Conservation (phyloP, 2,329 filamentous ascomycete genomes). For the Juglanconis oblonga region DNA sequence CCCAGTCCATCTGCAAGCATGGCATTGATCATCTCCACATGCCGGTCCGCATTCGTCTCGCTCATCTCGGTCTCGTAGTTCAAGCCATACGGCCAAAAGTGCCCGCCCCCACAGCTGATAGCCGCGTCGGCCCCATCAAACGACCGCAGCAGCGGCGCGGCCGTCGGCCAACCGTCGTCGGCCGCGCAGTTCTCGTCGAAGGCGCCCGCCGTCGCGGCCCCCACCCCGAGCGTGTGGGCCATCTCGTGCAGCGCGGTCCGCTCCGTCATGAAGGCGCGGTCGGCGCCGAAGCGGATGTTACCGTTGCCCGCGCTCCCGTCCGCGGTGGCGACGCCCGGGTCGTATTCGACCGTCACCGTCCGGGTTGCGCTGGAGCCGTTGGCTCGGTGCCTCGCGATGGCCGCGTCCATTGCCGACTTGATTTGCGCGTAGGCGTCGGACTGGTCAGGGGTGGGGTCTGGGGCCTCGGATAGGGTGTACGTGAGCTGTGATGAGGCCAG, state of each 20-base stretch:
- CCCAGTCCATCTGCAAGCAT: constrained; percentile 42
- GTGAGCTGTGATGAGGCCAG: constrained; percentile 34
- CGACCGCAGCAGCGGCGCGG: constrained; percentile 35
- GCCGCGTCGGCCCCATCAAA: constrained; percentile 37
- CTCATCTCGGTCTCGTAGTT: constrained; percentile 44
- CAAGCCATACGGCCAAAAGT: constrained; percentile 41
- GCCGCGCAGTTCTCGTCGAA: constrained; percentile 38
- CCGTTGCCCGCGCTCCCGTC: constrained; percentile 42
- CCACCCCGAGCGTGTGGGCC: constrained; percentile 45
- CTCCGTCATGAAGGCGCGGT: constrained; percentile 46
- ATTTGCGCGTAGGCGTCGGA: constrained; percentile 42
- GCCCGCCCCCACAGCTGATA: constrained; percentile 38
- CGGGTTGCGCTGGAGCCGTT: constrained; percentile 34
- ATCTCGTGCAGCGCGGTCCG: constrained; percentile 48
- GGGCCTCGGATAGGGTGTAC: constrained; percentile 34
- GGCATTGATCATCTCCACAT: constrained; percentile 41
- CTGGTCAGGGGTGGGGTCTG: constrained; percentile 41
- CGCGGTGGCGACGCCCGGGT: constrained; percentile 42
- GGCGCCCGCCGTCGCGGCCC: constrained; percentile 32
- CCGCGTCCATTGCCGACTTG: constrained; percentile 38
- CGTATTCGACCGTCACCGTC: constrained; percentile 37
- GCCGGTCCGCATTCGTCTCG: constrained; percentile 41
- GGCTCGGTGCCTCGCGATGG: constrained; percentile 37
- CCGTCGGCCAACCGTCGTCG: constrained; percentile 37
- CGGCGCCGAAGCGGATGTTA: constrained; percentile 43